phyloP scores from a whole-genome alignment of 1,284 basidiomycete species.

The Lignosus rhinocerotis region DNA sequence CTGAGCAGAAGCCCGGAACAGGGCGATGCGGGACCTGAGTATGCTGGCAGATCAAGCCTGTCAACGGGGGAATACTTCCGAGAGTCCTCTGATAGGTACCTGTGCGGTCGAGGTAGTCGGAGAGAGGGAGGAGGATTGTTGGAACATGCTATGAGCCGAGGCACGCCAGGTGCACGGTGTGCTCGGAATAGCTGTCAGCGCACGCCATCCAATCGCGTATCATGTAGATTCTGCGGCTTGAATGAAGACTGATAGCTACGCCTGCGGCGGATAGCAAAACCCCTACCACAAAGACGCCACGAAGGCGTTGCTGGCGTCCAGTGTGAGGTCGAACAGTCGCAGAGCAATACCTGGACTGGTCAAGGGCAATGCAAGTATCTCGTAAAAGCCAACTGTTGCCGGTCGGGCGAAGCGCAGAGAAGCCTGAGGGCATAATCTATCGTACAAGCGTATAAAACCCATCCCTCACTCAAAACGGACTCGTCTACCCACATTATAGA shows the following conservation, averaged over 20 bases:
- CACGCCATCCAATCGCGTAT: background rate
- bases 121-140: slow-evolving; percentile 8
- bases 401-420: background rate
- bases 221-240: background rate
- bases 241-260: background rate
- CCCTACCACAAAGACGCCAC: background rate
- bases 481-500: slow-evolving; percentile 1
- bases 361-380: background rate
- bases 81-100: slow-evolving; percentile 16
- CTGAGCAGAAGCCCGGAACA: slow-evolving; percentile 5
- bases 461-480: slow-evolving; percentile 1
- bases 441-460: slow-evolving; percentile 8
- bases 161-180: slow-evolving; percentile 8
- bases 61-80: slow-evolving; percentile 15
- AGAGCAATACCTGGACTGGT: background rate
- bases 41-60: slow-evolving; percentile 9
- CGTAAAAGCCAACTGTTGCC: background rate
- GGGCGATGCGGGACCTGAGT: background rate
- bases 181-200: slow-evolving; percentile 19
- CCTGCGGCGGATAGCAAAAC: background rate
- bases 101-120: slow-evolving; percentile 11
- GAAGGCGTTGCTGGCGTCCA: background rate
- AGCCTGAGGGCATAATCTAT: slow-evolving; percentile 7
- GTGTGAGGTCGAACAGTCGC: background rate
- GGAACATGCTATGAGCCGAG: slow-evolving; percentile 1